Evolutionary conservation across 2,329 filamentous ascomycete species (phyloP).

Genomic region (Penicillium rolfsii): DNA sequence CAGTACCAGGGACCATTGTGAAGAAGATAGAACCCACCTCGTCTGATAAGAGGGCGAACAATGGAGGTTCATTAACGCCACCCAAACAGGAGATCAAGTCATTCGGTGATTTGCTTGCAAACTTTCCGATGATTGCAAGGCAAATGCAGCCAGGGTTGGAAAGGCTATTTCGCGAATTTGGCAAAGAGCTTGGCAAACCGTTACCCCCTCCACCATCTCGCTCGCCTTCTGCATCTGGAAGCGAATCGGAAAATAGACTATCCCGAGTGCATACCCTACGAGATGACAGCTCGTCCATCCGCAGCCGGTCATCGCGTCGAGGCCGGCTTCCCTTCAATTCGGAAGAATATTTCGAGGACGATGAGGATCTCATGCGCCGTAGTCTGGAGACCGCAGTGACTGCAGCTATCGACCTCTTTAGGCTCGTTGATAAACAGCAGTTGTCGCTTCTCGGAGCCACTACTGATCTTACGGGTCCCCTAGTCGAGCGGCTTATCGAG

Average conservation of each 20-base stretch:
- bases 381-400: slow-evolving; percentile 91
- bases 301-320: slow-evolving; percentile 40
- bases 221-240: slow-evolving; percentile 59
- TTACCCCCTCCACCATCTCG: slow-evolving; percentile 70
- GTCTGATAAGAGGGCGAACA: slow-evolving; percentile 27
- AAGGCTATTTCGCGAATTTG: slow-evolving; percentile 86
- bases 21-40: slow-evolving; percentile 28
- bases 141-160: slow-evolving; percentile 96
- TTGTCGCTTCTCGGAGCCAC: slow-evolving; percentile 88
- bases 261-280: slow-evolving; percentile 39
- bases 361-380: slow-evolving; percentile 86
- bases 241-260: slow-evolving; percentile 32
- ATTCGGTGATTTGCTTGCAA: slow-evolving; percentile 85
- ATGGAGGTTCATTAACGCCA: slow-evolving; percentile 42
- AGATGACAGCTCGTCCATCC: slow-evolving; percentile 42
- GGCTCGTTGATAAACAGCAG: slow-evolving; percentile 93
- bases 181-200: slow-evolving; percentile 79
- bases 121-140: slow-evolving; percentile 92
- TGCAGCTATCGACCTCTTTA: slow-evolving; percentile 91
- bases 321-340: slow-evolving; percentile 57
- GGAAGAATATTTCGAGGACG: slow-evolving; percentile 78
- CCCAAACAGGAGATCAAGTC: slow-evolving; percentile 86
- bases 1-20: slow-evolving; percentile 51
- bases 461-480: slow-evolving; percentile 86
- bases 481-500: slow-evolving; percentile 93